Evolutionary conservation across 768 basidiomycete genomes (phyloP).

Genomic region (Mrakia blollopis): DNA sequence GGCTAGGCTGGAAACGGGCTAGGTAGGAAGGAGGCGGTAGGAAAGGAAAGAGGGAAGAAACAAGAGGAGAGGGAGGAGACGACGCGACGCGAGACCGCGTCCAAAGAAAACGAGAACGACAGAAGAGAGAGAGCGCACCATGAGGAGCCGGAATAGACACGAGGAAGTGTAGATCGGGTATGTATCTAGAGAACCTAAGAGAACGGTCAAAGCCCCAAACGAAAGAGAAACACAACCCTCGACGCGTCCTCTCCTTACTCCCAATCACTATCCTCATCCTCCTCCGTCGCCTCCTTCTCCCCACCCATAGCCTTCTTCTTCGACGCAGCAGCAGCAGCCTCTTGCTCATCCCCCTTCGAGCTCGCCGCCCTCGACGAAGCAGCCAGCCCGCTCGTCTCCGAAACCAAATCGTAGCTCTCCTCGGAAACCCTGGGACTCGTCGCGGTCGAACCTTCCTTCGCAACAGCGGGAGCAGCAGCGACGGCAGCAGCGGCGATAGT

Average conservation of each 20-base stretch:
- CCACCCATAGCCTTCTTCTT: constrained; percentile 36
- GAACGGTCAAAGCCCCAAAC: not conserved
- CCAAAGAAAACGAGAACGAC: too few species aligned
- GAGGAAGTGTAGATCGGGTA: too few species aligned
- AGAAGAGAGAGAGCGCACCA: too few species aligned
- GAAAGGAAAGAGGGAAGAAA: too few species aligned
- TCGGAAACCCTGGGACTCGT: constrained; percentile 39
- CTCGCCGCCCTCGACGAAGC: constrained; percentile 38
- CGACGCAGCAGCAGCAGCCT: too few species aligned
- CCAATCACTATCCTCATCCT: constrained; percentile 61
- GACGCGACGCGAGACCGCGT: not conserved
- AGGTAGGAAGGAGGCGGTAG: not conserved
- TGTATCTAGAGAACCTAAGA: too few species aligned
- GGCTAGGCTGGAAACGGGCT: too few species aligned
- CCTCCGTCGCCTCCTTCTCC: constrained; percentile 44
- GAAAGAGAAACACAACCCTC: not conserved
- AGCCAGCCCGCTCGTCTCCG: constrained; percentile 41
- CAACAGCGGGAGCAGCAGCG: constrained; percentile 12
- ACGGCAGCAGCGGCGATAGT: not conserved
- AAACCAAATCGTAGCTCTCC: constrained; percentile 34
- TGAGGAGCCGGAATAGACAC: too few species aligned
- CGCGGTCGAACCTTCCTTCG: constrained; percentile 35
- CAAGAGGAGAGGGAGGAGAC: too few species aligned
- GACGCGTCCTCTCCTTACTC: constrained; percentile 49
- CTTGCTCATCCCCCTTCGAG: constrained; percentile 42